Base-by-base conservation (phyloP, 345 rosid genomes). In the Eucalyptus albens region DNA sequence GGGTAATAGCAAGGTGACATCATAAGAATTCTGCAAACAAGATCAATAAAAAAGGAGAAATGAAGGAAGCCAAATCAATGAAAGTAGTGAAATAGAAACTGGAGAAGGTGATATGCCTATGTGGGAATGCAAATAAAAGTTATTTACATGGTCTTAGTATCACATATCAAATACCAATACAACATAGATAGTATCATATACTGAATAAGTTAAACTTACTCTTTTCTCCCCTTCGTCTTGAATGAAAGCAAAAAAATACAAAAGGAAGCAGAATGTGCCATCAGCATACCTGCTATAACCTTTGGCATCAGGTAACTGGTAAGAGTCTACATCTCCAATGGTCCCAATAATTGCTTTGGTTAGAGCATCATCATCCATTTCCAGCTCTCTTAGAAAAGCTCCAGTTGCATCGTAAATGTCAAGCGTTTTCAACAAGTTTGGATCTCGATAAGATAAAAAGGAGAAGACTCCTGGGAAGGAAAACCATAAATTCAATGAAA, bases 221-320 rank as follows among this genome's bases (percentile, higher is more conserved):
- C 65, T 86, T 51, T 50, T 50, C 87, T 86, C 27, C 83, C 27
- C 29, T 37, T 14, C 15, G 2, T 77, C 47, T 37, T 40, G 83
- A 77, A 77, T 77, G 29, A 77, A 77, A 77, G 83, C 47, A 77
- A 77, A 77, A 27, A 77, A 12, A 77, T 77, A 40, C 29, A 2
- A 40, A 21, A 40, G 85, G 77, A 19, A 86, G 87, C 37, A 65
- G 62, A 89, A 77, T 67, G 40, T 55, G n/a, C 31, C 40, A 11
- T 50, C 50, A 83, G 50, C 93, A 56, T 94, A 97, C 99, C 99
- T 96, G 90, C 98, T 97, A 72, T 97, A 98, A 92, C 99, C 99
- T 92, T 97, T 98, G 91, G 99, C 99, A 93, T 97, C 99, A 50
- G 99, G 99, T 55, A 97, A 94, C 92, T 97, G 99, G 92, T 97